These are phyloP conservation scores for Dryadomyces quercus-mongolicae DNA, from an alignment of 2,329 filamentous ascomycete species.

Conservation along the genomic window DNA sequence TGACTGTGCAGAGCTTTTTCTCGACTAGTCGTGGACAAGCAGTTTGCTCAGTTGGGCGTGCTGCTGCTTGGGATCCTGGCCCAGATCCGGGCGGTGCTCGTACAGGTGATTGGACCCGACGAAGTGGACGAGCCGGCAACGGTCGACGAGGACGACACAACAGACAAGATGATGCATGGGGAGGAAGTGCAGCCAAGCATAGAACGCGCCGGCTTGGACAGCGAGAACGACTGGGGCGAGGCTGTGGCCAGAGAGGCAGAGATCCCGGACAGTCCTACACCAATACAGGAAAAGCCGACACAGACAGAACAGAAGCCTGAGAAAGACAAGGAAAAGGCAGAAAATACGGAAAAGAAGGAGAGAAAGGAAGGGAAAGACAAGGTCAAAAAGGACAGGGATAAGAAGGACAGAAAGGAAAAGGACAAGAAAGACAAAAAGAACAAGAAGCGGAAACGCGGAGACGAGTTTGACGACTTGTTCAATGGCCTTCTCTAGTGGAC, in stretches of 20 bases:
- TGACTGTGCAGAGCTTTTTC: conserved; percentile 43
- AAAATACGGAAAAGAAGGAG: neutral
- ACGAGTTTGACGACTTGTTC: conserved; percentile 65
- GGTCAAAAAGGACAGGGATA: neutral
- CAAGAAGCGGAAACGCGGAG: conserved; percentile 17
- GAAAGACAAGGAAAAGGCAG: neutral
- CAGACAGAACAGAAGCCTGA: conserved; percentile 25
- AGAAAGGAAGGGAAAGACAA: neutral
- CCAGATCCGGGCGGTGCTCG: conserved; percentile 36
- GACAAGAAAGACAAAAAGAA: conserved; percentile 12
- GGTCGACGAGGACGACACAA: neutral
- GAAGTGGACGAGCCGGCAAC: neutral
- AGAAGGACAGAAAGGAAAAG: neutral
- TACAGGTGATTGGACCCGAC: conserved; percentile 20
- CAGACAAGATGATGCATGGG: too few species aligned
- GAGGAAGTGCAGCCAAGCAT: too few species aligned
- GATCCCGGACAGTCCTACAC: conserved; percentile 7
- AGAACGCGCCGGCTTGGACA: too few species aligned
- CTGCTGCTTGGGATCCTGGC: conserved; percentile 55
- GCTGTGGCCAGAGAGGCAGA: conserved; percentile 8
- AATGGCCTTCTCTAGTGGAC: conserved; percentile 34
- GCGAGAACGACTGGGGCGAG: conserved; percentile 10
- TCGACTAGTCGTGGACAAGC: conserved; percentile 57
- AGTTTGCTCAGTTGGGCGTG: conserved; percentile 60
- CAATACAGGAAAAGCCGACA: conserved; percentile 21